Percentiles rank a stretch among this genome's conserved stretches.
phyloP scores from a whole-genome alignment of 2,329 filamentous ascomycete species.

The Teratosphaeria pseudoeucalypti region DNA sequence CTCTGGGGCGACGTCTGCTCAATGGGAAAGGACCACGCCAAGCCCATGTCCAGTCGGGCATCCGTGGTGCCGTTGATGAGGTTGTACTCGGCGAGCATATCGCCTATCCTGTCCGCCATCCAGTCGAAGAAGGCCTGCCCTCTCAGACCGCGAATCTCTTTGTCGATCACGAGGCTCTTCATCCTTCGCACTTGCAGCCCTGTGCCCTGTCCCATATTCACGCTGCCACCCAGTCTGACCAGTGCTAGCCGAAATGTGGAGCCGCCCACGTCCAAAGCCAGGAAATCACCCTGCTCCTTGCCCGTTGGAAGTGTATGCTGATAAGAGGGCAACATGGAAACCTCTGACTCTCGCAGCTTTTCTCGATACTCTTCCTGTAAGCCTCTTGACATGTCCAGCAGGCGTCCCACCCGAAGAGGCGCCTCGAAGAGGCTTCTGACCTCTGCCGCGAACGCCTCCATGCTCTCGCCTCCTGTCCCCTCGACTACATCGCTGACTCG shows the following conservation, averaged over 20 bases:
- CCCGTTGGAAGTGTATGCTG: conserved; percentile 52
- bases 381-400: conserved; percentile 35
- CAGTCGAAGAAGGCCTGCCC: conserved; percentile 54
- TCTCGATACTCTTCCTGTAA: conserved; percentile 44
- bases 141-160: conserved; percentile 43
- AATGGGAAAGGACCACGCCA: conserved; percentile 58
- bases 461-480: conserved; percentile 30
- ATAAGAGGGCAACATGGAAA: conserved; percentile 57
- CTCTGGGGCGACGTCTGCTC: conserved; percentile 52
- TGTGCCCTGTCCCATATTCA: conserved; percentile 26
- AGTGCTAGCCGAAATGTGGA: conserved; percentile 55
- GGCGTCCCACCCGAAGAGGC: conserved; percentile 29
- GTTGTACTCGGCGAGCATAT: conserved; percentile 39
- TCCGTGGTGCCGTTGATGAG: conserved; percentile 22
- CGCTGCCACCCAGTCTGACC: conserved; percentile 42
- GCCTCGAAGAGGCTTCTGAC: conserved; percentile 34
- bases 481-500: conserved; percentile 28
- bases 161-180: conserved; percentile 46
- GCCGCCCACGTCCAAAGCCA: conserved; percentile 56
- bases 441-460: conserved; percentile 39
- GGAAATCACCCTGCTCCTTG: conserved; percentile 47
- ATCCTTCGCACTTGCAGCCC: conserved; percentile 44
- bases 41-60: conserved; percentile 44
- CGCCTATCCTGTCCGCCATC: conserved; percentile 52
- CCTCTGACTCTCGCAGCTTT: conserved; percentile 45